phyloP scores from a whole-genome alignment of 2,329 filamentous ascomycete species.

The Cladosporium sp. region DNA sequence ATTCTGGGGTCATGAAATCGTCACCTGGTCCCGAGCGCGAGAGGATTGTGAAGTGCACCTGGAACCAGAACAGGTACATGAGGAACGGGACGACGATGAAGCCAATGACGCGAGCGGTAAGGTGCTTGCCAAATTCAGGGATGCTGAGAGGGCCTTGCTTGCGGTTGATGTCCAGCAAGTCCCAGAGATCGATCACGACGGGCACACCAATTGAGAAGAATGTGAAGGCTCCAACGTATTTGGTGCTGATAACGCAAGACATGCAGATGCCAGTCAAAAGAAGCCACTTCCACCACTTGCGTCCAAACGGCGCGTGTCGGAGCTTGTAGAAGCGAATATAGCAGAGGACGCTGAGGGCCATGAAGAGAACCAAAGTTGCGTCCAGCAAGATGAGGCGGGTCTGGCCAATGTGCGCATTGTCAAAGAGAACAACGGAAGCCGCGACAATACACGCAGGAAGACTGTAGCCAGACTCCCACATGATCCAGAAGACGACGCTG shows the following conservation, averaged over 20 bases:
- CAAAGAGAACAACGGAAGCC: constrained; percentile 81
- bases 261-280: constrained; percentile 89
- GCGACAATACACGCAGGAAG: constrained; percentile 87
- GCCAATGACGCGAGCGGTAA: constrained; percentile 78
- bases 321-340: constrained; percentile 99
- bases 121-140: constrained; percentile 80
- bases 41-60: constrained; percentile 94
- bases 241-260: constrained; percentile 97
- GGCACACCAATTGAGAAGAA: constrained; percentile 96
- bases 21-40: constrained; percentile 87
- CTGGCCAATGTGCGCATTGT: constrained; percentile 97
- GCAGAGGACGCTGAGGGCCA: constrained; percentile 89
- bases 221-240: constrained; percentile 95
- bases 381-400: constrained; percentile 93
- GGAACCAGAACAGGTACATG: constrained; percentile 99
- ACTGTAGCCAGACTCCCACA: constrained; percentile 99
- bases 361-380: constrained; percentile 88
- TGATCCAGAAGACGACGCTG: constrained; percentile 90
- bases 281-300: constrained; percentile 99
- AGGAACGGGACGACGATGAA: constrained; percentile 90
- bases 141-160: constrained; percentile 76
- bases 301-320: constrained; percentile 79
- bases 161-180: constrained; percentile 83
- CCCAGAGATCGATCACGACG: constrained; percentile 92
- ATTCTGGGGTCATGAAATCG: constrained; percentile 98